Conservation (phyloP, 768 basidiomycete species). For the Hypholoma sublateritium region DNA sequence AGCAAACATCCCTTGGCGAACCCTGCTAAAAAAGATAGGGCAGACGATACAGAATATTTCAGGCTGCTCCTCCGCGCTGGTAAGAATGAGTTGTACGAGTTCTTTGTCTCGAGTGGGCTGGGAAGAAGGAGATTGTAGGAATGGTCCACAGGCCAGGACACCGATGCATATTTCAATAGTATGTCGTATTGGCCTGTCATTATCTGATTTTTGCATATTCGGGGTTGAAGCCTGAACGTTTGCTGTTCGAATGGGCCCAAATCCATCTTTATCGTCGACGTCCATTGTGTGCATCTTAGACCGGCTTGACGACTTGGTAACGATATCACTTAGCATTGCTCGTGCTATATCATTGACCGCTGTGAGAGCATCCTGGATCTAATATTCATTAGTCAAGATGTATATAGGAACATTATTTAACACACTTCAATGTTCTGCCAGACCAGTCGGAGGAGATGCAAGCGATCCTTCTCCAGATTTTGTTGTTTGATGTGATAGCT, state of each 20-base stretch:
- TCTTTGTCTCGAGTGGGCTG: slow-evolving; percentile 64
- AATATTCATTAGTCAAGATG: neutral
- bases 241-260: slow-evolving; percentile 50
- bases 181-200: slow-evolving; percentile 27
- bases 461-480: slow-evolving; percentile 23
- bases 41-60: slow-evolving; percentile 62
- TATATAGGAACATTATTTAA: slow-evolving; percentile 10
- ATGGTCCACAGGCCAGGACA: slow-evolving; percentile 63
- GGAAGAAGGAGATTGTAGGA: slow-evolving; percentile 56
- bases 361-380: slow-evolving; percentile 55
- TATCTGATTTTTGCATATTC: slow-evolving; percentile 22
- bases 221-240: slow-evolving; percentile 30
- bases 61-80: slow-evolving; percentile 37
- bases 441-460: slow-evolving; percentile 52
- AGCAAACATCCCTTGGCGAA: slow-evolving; percentile 54
- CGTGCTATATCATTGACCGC: slow-evolving; percentile 32
- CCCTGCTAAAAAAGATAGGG: slow-evolving; percentile 52
- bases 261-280: slow-evolving; percentile 53
- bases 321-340: slow-evolving; percentile 37
- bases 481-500: slow-evolving; percentile 12
- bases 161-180: slow-evolving; percentile 54
- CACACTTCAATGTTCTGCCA: slow-evolving; percentile 74
- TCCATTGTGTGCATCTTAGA: slow-evolving; percentile 26
- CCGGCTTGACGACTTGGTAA: slow-evolving; percentile 25
- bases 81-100: slow-evolving; percentile 51